Evolutionary conservation across 2,329 filamentous ascomycete genomes (phyloP).

Genomic region (Emericellopsis atlantica): DNA sequence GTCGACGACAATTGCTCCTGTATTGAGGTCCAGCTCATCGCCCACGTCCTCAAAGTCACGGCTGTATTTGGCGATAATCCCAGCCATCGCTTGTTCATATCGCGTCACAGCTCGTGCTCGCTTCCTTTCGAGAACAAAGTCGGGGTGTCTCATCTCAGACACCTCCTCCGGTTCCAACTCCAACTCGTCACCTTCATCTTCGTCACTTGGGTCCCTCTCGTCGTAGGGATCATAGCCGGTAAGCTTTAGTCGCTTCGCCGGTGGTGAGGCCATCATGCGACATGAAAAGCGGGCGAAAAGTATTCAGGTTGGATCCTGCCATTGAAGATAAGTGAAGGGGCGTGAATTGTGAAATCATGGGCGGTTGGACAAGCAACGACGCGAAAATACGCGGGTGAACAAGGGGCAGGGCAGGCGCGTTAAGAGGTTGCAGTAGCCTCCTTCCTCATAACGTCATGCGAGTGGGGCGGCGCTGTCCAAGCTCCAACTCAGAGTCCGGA

Average conservation of each 20-base stretch:
- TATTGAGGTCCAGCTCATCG: constrained; percentile 79
- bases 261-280: constrained; percentile 3
- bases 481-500: too few relatives aligned
- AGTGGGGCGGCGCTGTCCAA: neutral
- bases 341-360: neutral
- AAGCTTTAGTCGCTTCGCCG: constrained; percentile 3
- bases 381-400: neutral
- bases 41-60: constrained; percentile 72
- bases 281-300: too few relatives aligned
- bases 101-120: constrained; percentile 53
- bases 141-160: constrained; percentile 33
- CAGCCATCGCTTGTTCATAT: constrained; percentile 74
- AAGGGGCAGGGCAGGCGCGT: neutral
- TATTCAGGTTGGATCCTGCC: neutral
- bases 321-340: neutral
- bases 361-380: constrained; percentile 1
- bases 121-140: constrained; percentile 45
- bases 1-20: constrained; percentile 73
- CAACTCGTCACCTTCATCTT: constrained; percentile 4
- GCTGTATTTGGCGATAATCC: constrained; percentile 81
- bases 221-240: neutral
- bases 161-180: constrained; percentile 36
- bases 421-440: neutral
- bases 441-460: neutral
- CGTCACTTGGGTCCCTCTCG: neutral